Evolutionary conservation across 139 green algal genomes (phyloP).

Genomic region (Haematococcus lacustris): DNA sequence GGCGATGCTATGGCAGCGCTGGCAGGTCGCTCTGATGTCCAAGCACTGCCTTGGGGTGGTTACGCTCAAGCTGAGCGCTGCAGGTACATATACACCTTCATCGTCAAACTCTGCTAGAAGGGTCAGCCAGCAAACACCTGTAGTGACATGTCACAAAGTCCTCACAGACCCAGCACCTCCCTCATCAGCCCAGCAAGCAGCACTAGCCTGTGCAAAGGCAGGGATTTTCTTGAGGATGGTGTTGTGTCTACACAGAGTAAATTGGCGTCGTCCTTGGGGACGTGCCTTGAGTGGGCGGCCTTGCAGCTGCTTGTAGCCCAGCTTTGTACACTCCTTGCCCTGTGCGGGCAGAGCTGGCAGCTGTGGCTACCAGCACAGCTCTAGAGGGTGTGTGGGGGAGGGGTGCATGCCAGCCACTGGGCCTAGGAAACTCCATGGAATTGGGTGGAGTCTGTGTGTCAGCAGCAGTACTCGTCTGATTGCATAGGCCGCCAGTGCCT

Average conservation of each 20-base stretch:
- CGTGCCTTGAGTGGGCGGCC: too few species aligned
- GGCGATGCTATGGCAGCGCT: slow-evolving; percentile 33
- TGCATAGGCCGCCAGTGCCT: too few species aligned
- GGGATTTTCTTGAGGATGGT: neutral
- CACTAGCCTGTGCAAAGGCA: neutral
- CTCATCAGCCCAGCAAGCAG: too few species aligned
- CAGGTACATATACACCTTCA: slow-evolving; percentile 6
- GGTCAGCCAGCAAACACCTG: neutral
- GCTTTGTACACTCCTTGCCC: neutral
- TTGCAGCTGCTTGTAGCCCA: neutral
- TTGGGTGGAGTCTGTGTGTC: too few species aligned
- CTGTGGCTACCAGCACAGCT: too few species aligned
- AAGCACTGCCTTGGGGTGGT: slow-evolving; percentile 52
- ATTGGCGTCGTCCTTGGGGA: too few species aligned
- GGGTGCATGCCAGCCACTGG: too few species aligned
- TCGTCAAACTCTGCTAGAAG: neutral
- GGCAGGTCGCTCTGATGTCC: slow-evolving; percentile 25
- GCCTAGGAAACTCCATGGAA: too few species aligned
- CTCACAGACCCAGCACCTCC: neutral
- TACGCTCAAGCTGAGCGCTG: slow-evolving; percentile 59
- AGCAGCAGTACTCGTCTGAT: too few species aligned
- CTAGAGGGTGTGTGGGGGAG: too few species aligned
- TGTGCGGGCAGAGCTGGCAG: neutral
- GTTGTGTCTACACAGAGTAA: too few species aligned
- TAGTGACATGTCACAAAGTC: neutral